These are phyloP conservation scores for Suhomyces panamericanus DNA, from an alignment of 1,139 yeast genomes.

Conservation along the genomic window DNA sequence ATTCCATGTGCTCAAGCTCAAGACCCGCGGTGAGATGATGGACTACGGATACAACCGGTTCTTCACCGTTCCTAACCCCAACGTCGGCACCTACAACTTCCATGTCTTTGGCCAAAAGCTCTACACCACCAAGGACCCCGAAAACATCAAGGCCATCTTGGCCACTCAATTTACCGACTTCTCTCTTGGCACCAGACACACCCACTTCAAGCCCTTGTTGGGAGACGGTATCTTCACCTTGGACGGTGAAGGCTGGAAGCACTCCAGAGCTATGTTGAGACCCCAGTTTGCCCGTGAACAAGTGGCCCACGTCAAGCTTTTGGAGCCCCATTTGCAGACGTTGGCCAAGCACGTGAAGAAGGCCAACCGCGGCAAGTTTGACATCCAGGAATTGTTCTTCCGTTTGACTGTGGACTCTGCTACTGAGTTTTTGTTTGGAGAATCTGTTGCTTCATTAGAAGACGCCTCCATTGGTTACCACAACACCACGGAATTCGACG, in stretches of 20 bases:
- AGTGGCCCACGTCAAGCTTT: conserved; percentile 47
- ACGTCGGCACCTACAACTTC: conserved; percentile 16
- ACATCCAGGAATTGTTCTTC: conserved; percentile 41
- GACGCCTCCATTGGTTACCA: conserved; percentile 29
- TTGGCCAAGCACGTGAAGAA: conserved; percentile 36
- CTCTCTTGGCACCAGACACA: conserved; percentile 50
- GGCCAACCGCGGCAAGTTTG: conserved; percentile 25
- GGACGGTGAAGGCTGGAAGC: conserved; percentile 59
- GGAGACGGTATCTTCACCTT: conserved; percentile 62
- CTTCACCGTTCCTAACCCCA: conserved; percentile 4
- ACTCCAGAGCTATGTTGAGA: conserved; percentile 56
- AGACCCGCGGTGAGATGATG: conserved; percentile 15
- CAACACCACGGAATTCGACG: conserved; percentile 24
- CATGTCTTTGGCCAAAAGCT: conserved; percentile 17
- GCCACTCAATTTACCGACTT: conserved; percentile 53
- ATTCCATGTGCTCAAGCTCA: conserved; percentile 9
- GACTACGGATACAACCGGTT: conserved; percentile 14
- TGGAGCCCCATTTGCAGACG: conserved; percentile 49
- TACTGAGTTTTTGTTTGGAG: conserved; percentile 44
- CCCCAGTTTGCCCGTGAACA: conserved; percentile 62
- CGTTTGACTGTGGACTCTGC: conserved; percentile 43
- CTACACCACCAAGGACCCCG: conserved; percentile 24
- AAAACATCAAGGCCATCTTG: conserved; percentile 39
- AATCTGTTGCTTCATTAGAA: conserved; percentile 32
- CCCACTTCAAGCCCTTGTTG: conserved; percentile 42